A percentile compares a stretch with the other conserved stretches of the same genome.
phyloP scores from a whole-genome alignment of 305 asterid genomes.

The Coffea humblotiana region DNA sequence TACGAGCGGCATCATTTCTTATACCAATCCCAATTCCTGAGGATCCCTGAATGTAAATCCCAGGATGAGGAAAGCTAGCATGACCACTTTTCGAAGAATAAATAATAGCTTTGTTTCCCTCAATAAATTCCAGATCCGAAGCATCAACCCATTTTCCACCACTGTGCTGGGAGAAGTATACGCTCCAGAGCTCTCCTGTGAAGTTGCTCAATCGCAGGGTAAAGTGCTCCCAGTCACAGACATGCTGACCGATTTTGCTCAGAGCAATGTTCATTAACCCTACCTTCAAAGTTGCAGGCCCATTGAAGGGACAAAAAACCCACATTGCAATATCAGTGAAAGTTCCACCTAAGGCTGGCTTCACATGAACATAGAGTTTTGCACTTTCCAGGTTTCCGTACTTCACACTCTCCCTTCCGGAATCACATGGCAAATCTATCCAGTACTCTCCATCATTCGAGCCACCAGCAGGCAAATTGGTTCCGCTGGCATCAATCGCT shows the following conservation, averaged over 20 bases:
- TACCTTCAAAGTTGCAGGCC: conserved; percentile 74
- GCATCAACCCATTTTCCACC: conserved; percentile 85
- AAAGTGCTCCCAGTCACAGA: conserved; percentile 94
- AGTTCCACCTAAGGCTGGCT: conserved; percentile 84
- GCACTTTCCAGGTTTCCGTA: conserved; percentile 71
- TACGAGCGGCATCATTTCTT: conserved; percentile 69
- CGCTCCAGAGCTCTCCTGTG: conserved; percentile 82
- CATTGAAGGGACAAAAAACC: conserved; percentile 90
- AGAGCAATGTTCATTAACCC: conserved; percentile 59
- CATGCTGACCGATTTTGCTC: conserved; percentile 74
- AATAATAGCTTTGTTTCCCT: conserved; percentile 65
- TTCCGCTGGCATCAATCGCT: conserved; percentile 60
- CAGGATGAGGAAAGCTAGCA: conserved; percentile 85
- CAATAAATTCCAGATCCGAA: conserved; percentile 61
- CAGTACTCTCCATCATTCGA: conserved; percentile 68
- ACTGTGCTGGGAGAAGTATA: conserved; percentile 90
- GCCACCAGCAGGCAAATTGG: conserved; percentile 74
- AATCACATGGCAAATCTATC: conserved; percentile 73
- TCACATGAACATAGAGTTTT: conserved; percentile 69
- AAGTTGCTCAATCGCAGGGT: conserved; percentile 80
- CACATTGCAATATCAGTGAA: conserved; percentile 84
- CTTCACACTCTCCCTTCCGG: conserved; percentile 38
- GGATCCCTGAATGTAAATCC: conserved; percentile 74
- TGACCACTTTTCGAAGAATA: conserved; percentile 80
- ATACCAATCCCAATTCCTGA: conserved; percentile 71